A percentile compares a stretch with the other conserved stretches of the same genome.
These are phyloP conservation scores for Ascobolus immersus DNA, from an alignment of 495 filamentous ascomycete genomes.

Conservation along the genomic window DNA sequence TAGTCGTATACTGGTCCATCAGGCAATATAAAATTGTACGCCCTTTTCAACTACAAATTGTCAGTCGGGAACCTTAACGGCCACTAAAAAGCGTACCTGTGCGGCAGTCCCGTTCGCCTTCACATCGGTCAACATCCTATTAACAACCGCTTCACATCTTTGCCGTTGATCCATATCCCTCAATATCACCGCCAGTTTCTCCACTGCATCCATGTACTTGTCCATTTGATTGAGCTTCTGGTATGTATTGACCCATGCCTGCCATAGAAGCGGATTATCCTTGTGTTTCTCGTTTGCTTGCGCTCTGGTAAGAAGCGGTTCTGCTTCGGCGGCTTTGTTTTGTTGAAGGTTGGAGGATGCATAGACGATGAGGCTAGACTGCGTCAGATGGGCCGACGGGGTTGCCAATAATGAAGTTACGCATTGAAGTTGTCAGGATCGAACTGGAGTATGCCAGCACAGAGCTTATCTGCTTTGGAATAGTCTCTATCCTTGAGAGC, in stretches of 20 bases:
- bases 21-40: slow-evolving; percentile 53
- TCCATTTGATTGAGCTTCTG: slow-evolving; percentile 52
- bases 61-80: neutral
- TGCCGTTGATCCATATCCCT: slow-evolving; percentile 36
- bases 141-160: slow-evolving; percentile 53
- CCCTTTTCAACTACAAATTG: slow-evolving; percentile 40
- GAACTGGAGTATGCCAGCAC: slow-evolving; percentile 35
- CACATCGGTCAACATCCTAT: slow-evolving; percentile 50
- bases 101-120: slow-evolving; percentile 35
- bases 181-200: slow-evolving; percentile 51
- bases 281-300: slow-evolving; percentile 29
- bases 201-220: slow-evolving; percentile 42
- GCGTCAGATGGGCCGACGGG: slow-evolving; percentile 29
- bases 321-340: slow-evolving; percentile 50
- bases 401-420: slow-evolving; percentile 20
- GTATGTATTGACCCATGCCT: slow-evolving; percentile 68
- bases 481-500: slow-evolving; percentile 61
- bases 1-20: slow-evolving; percentile 48
- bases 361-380: slow-evolving; percentile 63
- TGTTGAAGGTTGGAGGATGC: slow-evolving; percentile 39
- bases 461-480: slow-evolving; percentile 40
- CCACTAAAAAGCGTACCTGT: slow-evolving; percentile 5
- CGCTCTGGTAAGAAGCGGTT: slow-evolving; percentile 34
- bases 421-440: slow-evolving; percentile 65
- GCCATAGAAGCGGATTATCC: slow-evolving; percentile 41